phyloP scores from a whole-genome alignment of 169 alveolate genomes.

The Plasmodium sp. region DNA sequence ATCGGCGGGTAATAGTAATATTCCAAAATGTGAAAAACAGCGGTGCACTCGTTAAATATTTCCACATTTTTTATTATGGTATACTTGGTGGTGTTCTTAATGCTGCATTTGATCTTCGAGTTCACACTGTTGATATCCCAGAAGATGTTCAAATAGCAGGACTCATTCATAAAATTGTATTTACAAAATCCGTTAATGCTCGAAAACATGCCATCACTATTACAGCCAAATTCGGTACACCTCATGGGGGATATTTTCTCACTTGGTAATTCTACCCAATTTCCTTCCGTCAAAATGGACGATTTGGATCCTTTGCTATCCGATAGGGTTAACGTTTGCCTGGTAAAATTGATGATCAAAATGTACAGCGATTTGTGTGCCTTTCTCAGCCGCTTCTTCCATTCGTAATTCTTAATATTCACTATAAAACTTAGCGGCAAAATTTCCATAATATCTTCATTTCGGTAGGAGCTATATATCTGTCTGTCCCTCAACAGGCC shows the following conservation, averaged over 20 bases:
- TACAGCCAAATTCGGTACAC: conserved; percentile 88
- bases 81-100: conserved; percentile 79
- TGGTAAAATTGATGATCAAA: conserved; percentile 86
- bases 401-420: conserved; percentile 77
- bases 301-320: conserved; percentile 66
- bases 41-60: conserved; percentile 84
- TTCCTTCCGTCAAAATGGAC: conserved; percentile 80
- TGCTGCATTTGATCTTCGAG: conserved; percentile 79
- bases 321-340: conserved; percentile 77
- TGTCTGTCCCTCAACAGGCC: not conserved
- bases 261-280: conserved; percentile 87
- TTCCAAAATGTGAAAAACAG: conserved; percentile 87
- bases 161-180: conserved; percentile 81
- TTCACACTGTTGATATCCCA: conserved; percentile 86
- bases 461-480: conserved; percentile 7
- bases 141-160: conserved; percentile 79
- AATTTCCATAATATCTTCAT: conserved; percentile 60
- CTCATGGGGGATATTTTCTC: conserved; percentile 87
- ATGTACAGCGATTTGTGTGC: conserved; percentile 86
- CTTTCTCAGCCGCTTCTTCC: conserved; percentile 85
- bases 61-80: conserved; percentile 84
- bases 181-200: conserved; percentile 83
- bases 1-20: conserved; percentile 78
- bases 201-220: conserved; percentile 84
- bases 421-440: conserved; percentile 77